Base-by-base conservation (phyloP, 495 filamentous ascomycete species). In the Daldinia vernicosa region DNA sequence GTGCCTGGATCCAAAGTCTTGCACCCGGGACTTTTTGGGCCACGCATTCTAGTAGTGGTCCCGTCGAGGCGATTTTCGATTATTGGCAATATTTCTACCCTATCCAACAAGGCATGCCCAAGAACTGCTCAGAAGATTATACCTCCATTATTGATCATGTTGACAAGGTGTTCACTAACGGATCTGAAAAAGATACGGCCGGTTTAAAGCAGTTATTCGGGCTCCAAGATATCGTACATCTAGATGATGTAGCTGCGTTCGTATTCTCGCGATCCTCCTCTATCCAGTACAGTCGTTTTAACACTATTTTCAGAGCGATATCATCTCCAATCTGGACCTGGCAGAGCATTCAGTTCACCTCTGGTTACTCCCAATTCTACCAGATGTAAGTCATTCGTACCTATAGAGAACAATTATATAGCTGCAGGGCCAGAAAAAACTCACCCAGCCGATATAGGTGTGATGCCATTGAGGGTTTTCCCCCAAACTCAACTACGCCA, bases 1-100 rank as follows among this genome's bases (percentile, higher is more conserved):
- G 87, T 6, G 87, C 84, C 1, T 91, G 89, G 89, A 83, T 83
- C 4, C 84, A 84, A 22, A 80, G 80, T 4, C 74, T 81, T 5
- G 78, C 84, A 1, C 87, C 88, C 0, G 88, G 87, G 7, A 89
- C 87, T 0, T 88, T 89, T 74, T 90, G 88, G 88, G 88, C 88
- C 3, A 89, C 89, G 55, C 84, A 89, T 71, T 82, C 85, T 12
- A 87, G 85, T 47, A 87, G 84, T 72, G 88, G 85, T 2, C 85
- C 85, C 3, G 88, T 91, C 7, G 82, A 91, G 73, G 84, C 86
- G 1, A 83, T 90, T 35, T 82, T 81, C 4, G 80, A 89, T 67
- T 90, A 86, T 62, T 90, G 87, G 87, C 81, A 84, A 78, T 90
- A 90, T 65, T 90, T 90, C 74, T 70, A 76, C 6, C 86, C 85